Percentiles rank a stretch among this genome's conserved stretches.
Conservation (phyloP, 352 stramenopile genomes). For the Phytopythium chamaehyphon region DNA sequence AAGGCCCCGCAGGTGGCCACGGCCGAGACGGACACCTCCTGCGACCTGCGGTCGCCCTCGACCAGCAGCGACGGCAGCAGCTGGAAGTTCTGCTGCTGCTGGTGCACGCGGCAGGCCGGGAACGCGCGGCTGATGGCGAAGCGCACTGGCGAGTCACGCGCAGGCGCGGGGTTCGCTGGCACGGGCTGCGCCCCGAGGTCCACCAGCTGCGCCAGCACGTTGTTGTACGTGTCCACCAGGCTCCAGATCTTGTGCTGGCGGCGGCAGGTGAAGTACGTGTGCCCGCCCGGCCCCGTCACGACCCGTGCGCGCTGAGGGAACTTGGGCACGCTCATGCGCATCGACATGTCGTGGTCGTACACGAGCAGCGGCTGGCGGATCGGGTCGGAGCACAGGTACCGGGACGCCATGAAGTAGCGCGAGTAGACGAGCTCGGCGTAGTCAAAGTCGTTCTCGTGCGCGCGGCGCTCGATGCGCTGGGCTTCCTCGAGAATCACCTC, state of each 20-base stretch:
- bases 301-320: conserved; percentile 14
- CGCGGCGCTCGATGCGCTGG: conserved; percentile 6
- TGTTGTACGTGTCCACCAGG: conserved; percentile 16
- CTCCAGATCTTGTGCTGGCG: conserved; percentile 12
- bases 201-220: conserved; percentile 14
- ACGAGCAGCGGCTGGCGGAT: conserved; percentile 19
- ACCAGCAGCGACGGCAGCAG: conserved; percentile 16
- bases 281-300: conserved; percentile 11
- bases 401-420: conserved; percentile 13
- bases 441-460: conserved; percentile 15
- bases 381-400: conserved; percentile 17
- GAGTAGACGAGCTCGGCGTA: conserved; percentile 20
- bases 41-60: conserved; percentile 8
- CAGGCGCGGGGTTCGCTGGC: neutral
- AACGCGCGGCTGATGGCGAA: conserved; percentile 18
- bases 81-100: conserved; percentile 17
- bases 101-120: conserved; percentile 19
- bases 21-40: conserved; percentile 8
- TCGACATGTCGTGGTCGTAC: conserved; percentile 24
- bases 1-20: conserved; percentile 16
- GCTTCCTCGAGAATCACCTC: conserved; percentile 14
- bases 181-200: conserved; percentile 4
- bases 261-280: conserved; percentile 15
- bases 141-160: neutral
- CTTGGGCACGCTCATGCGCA: conserved; percentile 9